phyloP scores from a whole-genome alignment of 306 rosid species.

The Prunus mira region DNA sequence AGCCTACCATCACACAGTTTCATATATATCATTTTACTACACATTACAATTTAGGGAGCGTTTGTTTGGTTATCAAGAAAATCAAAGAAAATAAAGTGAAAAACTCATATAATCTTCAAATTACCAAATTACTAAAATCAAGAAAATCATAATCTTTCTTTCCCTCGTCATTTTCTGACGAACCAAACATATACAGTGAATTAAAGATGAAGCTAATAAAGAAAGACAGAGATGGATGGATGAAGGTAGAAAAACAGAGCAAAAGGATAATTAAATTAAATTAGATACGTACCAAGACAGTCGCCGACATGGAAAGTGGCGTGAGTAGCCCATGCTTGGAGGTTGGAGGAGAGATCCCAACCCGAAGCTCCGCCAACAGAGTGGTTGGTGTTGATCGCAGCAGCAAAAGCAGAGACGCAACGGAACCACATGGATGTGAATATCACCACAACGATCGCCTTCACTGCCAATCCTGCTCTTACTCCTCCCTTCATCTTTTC shows the following conservation, averaged over 20 bases:
- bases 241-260: background rate
- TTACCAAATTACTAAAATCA: no score
- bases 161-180: no score
- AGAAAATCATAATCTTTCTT: no score
- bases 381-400: slow-evolving; percentile 25
- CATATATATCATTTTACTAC: no score
- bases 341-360: slow-evolving; percentile 64
- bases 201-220: no score
- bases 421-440: slow-evolving; percentile 53
- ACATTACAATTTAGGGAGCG: no score
- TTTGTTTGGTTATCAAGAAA: no score
- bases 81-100: no score
- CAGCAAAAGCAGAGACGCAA: slow-evolving; percentile 36
- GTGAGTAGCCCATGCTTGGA: slow-evolving; percentile 53
- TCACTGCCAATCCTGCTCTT: slow-evolving; percentile 51
- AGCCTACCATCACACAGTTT: no score
- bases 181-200: no score
- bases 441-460: slow-evolving; percentile 42
- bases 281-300: slow-evolving; percentile 43
- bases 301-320: slow-evolving; percentile 56
- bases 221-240: background rate
- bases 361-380: slow-evolving; percentile 72
- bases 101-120: no score
- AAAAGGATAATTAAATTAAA: background rate
- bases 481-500: slow-evolving; percentile 39